Percentiles rank a stretch among this genome's conserved stretches.
Evolutionary conservation across 2,329 filamentous ascomycete genomes (phyloP).

Genomic region (Ascosphaera pollenicola): DNA sequence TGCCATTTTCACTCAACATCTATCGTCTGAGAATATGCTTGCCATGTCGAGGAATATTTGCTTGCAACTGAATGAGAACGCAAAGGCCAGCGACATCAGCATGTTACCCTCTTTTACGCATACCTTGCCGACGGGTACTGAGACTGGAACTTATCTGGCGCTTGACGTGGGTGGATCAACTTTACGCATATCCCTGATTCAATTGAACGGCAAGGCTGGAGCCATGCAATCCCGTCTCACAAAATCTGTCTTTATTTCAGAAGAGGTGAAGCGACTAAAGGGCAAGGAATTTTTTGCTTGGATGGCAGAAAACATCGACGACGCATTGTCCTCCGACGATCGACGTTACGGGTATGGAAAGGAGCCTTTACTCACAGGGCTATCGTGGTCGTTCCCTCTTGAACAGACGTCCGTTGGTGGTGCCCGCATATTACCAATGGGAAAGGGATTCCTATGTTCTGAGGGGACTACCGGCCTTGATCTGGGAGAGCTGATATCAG

Average conservation of each 20-base stretch:
- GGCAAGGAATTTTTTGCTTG: conserved; percentile 41
- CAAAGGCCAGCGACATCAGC: conserved; percentile 34
- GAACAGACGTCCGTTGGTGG: conserved; percentile 38
- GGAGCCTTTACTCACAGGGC: conserved; percentile 30
- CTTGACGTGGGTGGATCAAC: conserved; percentile 96
- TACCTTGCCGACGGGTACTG: conserved; percentile 60
- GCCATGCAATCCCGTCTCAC: conserved; percentile 29
- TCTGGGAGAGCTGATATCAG: conserved; percentile 36
- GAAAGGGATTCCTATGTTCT: conserved; percentile 61
- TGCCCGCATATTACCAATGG: conserved; percentile 38
- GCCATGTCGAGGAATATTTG: conserved; percentile 23
- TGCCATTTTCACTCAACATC: conserved; percentile 14
- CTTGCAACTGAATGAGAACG: conserved; percentile 30
- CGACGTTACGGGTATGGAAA: conserved; percentile 18
- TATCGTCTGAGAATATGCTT: conserved; percentile 16
- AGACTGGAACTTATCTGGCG: conserved; percentile 70
- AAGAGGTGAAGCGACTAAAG: conserved; percentile 52
- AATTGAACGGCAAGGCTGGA: conserved; percentile 27
- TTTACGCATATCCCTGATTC: conserved; percentile 65
- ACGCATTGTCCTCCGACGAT: conserved; percentile 25
- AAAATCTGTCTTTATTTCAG: conserved; percentile 64
- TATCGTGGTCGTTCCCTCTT: conserved; percentile 46
- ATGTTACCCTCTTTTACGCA: conserved; percentile 46
- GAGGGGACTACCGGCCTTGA: conserved; percentile 43
- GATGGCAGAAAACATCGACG: conserved; percentile 38